These are phyloP conservation scores for Phytophthora pinifolia DNA, from an alignment of 352 stramenopile species.

Conservation along the genomic window DNA sequence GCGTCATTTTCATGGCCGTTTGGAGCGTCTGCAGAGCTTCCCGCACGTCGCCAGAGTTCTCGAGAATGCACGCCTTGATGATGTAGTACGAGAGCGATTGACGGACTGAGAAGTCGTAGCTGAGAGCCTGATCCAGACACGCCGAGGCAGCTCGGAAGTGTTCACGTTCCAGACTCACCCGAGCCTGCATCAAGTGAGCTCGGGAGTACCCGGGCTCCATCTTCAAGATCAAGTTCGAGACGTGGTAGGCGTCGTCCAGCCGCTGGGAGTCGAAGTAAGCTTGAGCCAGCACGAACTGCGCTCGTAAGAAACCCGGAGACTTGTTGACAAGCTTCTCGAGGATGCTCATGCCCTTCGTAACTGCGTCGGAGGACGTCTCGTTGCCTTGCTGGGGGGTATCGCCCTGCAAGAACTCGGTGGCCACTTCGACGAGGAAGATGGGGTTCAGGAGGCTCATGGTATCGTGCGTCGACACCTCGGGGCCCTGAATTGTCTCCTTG, in stretches of 20 bases:
- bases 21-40: slow-evolving; percentile 84
- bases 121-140: slow-evolving; percentile 88
- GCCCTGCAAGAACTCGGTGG: slow-evolving; percentile 71
- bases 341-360: slow-evolving; percentile 44
- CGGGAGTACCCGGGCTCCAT: slow-evolving; percentile 76
- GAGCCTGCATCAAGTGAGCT: slow-evolving; percentile 83
- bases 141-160: slow-evolving; percentile 69
- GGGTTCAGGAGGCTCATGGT: slow-evolving; percentile 84
- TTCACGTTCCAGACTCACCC: slow-evolving; percentile 76
- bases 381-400: slow-evolving; percentile 27
- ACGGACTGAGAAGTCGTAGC: slow-evolving; percentile 87
- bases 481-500: slow-evolving; percentile 59
- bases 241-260: slow-evolving; percentile 80
- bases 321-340: slow-evolving; percentile 85
- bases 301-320: slow-evolving; percentile 81
- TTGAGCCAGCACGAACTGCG: slow-evolving; percentile 83
- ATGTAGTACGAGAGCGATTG: slow-evolving; percentile 86
- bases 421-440: slow-evolving; percentile 88
- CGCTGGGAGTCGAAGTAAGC: slow-evolving; percentile 70
- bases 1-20: slow-evolving; percentile 72
- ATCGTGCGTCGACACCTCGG: slow-evolving; percentile 70
- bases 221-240: slow-evolving; percentile 72
- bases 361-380: slow-evolving; percentile 13
- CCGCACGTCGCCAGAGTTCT: slow-evolving; percentile 70
- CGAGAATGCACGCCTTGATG: slow-evolving; percentile 85